Evolutionary conservation across 2,329 filamentous ascomycete species (phyloP), one percentile per base, ranked within the genome.

Genomic region (Aspergillus calidoustus): DNA sequence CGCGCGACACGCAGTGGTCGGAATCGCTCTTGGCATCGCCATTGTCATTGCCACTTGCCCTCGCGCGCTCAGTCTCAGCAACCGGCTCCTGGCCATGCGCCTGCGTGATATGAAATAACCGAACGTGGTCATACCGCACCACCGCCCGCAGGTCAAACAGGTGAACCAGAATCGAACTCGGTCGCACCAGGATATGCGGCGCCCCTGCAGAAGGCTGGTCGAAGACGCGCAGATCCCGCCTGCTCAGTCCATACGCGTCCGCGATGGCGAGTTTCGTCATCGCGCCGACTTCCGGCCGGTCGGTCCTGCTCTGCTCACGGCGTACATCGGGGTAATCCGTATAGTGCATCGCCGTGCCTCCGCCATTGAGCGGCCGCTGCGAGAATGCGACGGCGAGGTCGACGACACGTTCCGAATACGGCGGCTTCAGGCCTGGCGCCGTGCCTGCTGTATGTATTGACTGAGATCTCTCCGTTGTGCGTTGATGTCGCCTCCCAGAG

Each of bases 121-220:
- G 65, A 0, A 72, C 68, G 30, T 69, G 68, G 57, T 76, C 70
- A 1, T 70, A 65, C 56, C 76, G 71, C 23, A 77, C 67, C 7
- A 78, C 61, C 28, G 77, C 67, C n/a, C 76, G 74, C 30, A 78
- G 61, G 52, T 72, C 71, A 60, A 77, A 77, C 25, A 77, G 64
- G 57, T 76, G 74, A 23, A 77, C 63, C 4, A 77, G 64, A 38
- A 77, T 72, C 4, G 74, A 72, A 3, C 56, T 64, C 1, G 72
- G 71, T 7, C 75, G 69, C 31, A 78, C 66, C 19, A 77, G 61
- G 31, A 77, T 69, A 58, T 77, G 73, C 3, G 75, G 74, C 31
- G 75, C 67, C 2, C 74, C 72, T 31, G 71, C 68, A 0, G 75
- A 76, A 3, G 69, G 67, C 17, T 76, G 69, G 44, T 78, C 75